Evolutionary conservation across 2,329 filamentous ascomycete genomes (phyloP), one percentile per base, ranked within the genome.

Genomic region (Trichoderma arundinaceum): DNA sequence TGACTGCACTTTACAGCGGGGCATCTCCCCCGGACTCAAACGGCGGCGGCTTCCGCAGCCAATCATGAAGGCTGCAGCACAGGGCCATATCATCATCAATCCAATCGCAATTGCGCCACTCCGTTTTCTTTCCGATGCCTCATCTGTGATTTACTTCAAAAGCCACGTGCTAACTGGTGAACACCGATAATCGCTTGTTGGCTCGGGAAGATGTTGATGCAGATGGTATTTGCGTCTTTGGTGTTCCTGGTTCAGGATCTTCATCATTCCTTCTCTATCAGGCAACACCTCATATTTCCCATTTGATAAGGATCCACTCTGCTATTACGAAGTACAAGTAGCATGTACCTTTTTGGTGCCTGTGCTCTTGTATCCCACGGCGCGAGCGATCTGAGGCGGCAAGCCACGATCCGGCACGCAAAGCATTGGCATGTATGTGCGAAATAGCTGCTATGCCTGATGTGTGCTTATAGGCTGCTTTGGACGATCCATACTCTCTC

Each of bases 1-100:
- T 41, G 44, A 56, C 59, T 52, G 59, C 59, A 63, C 38, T 63
- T 54, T 44, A 51, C 44, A 64, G 65, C 60, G 65, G 65, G 64
- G 52, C 10, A 10, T 32, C 22, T 32, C 15, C 59, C 59, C 65
- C 44, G 65, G 59, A 63, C 28, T 49, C 64, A 43, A 28, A 39
- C 48, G 46, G 64, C 64, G 15, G 59, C 48, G 57, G 46, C 49
- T 56, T 9, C 48, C 49, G 58, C 64, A 62, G 58, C 64, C 56
- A 66, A 66, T 66, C 64, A 62, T 32, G n/a, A 19, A 12, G 35
- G 22, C 2, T 38, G 49, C 19, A 15, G 48, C 60, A 17, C 49
- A 44, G 33, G 60, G 49, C 17, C 38, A 28, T 28, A 28, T 28
- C 22, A 28, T 28, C 22, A 28, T 28, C 22, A 46, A 28, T 59